Conservation (phyloP, 331 rosid genomes). For the Quercus lobata region DNA sequence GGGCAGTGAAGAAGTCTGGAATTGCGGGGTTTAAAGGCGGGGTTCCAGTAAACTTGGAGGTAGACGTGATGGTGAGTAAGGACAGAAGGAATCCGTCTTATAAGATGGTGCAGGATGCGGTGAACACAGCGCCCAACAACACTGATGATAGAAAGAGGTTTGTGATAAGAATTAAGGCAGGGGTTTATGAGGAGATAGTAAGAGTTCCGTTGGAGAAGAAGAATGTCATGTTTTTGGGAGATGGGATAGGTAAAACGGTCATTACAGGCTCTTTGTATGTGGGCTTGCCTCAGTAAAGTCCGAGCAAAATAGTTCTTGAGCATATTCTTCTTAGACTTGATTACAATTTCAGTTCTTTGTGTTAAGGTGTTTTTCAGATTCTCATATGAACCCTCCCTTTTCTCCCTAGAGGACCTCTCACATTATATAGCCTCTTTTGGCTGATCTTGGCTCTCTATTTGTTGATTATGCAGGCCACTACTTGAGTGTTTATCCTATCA, state of each 20-base stretch:
- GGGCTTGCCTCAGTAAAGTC: too few species aligned
- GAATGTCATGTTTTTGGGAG: constrained; percentile 72
- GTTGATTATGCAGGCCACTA: too few species aligned
- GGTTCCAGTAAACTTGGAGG: constrained; percentile 37
- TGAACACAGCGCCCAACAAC: constrained; percentile 56
- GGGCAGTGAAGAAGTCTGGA: neutral
- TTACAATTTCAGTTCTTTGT: too few species aligned
- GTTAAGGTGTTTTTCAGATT: too few species aligned
- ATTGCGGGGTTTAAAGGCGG: constrained; percentile 7
- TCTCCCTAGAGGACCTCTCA: too few species aligned
- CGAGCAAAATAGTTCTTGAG: too few species aligned
- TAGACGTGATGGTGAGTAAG: constrained; percentile 64
- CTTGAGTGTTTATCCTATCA: too few species aligned
- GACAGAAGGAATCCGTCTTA: constrained; percentile 31
- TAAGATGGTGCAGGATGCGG: constrained; percentile 73
- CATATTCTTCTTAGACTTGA: too few species aligned
- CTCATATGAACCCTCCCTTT: too few species aligned
- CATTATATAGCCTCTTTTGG: too few species aligned
- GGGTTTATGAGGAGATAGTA: constrained; percentile 73
- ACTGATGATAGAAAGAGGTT: constrained; percentile 28
- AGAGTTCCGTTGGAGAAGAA: constrained; percentile 62
- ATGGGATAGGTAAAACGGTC: constrained; percentile 81
- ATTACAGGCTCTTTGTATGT: constrained; percentile 34
- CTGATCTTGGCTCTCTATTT: too few species aligned
- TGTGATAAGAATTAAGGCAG: constrained; percentile 63